Evolutionary conservation across 805 yeast species (phyloP).

Genomic region (Lachancea meyersii): DNA sequence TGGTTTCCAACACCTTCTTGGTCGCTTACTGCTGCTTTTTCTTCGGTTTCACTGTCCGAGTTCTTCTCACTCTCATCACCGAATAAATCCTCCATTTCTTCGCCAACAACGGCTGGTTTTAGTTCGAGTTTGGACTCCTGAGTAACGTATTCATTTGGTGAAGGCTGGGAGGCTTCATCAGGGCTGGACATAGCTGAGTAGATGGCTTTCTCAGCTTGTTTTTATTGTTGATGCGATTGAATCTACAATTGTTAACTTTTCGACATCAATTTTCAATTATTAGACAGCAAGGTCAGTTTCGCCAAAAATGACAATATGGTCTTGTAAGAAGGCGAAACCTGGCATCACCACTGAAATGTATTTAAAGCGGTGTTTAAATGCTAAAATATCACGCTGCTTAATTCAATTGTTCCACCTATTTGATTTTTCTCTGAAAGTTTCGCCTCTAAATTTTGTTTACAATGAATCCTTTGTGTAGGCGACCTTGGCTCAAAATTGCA

Average conservation of each 20-base stretch:
- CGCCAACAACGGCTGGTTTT: slow-evolving; percentile 25
- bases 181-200: slow-evolving; percentile 4
- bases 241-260: too few species aligned
- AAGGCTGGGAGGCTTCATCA: slow-evolving; percentile 3
- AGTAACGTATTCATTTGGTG: slow-evolving; percentile 2
- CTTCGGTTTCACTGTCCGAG: slow-evolving; percentile 25
- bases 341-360: slow-evolving; percentile 2
- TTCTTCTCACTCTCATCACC: slow-evolving; percentile 33
- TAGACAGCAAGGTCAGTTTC: neutral
- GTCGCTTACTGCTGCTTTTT: slow-evolving; percentile 10
- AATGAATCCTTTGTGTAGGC: too few species aligned
- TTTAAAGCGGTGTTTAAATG: neutral
- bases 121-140: slow-evolving; percentile 5
- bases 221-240: neutral
- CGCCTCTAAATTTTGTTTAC: neutral
- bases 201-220: neutral
- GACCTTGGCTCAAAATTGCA: neutral
- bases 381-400: neutral
- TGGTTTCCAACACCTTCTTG: slow-evolving; percentile 10
- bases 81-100: slow-evolving; percentile 39
- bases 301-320: neutral
- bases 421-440: neutral
- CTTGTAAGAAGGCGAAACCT: slow-evolving; percentile 1
- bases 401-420: neutral
- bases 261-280: neutral